These are phyloP conservation scores for Candida germanica DNA, from an alignment of 805 yeast species.

Conservation along the genomic window DNA sequence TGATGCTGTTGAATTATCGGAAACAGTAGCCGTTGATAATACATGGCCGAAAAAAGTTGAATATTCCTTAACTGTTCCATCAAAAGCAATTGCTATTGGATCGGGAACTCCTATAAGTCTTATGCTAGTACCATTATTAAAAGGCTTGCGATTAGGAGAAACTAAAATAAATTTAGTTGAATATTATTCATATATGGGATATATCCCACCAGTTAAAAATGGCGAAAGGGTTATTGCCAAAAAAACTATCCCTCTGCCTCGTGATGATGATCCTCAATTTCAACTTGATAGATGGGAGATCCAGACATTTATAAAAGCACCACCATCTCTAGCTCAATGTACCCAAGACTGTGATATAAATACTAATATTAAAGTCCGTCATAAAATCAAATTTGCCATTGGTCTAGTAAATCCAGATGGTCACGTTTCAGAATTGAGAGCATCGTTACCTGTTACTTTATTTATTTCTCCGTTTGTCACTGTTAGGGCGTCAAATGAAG, in stretches of 20 bases:
- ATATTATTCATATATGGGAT: constrained; percentile 57
- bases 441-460: constrained; percentile 77
- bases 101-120: constrained; percentile 68
- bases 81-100: constrained; percentile 89
- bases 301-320: constrained; percentile 56
- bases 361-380: constrained; percentile 75
- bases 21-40: constrained; percentile 90
- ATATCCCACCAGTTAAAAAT: constrained; percentile 52
- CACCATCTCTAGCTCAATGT: constrained; percentile 67
- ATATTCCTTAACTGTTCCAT: constrained; percentile 80
- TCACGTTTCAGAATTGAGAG: constrained; percentile 86
- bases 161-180: constrained; percentile 69
- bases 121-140: constrained; percentile 71
- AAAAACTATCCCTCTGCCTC: constrained; percentile 44
- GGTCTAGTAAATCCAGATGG: constrained; percentile 86
- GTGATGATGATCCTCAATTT: constrained; percentile 41
- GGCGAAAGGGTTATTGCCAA: constrained; percentile 60
- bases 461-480: constrained; percentile 82
- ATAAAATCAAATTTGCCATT: constrained; percentile 78
- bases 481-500: constrained; percentile 44
- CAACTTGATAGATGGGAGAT: constrained; percentile 71
- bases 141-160: constrained; percentile 78
- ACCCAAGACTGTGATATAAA: constrained; percentile 85
- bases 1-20: constrained; percentile 83
- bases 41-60: constrained; percentile 95